Conservation (phyloP, 148 eudicot species). For the Heliamphora exappendiculata region DNA sequence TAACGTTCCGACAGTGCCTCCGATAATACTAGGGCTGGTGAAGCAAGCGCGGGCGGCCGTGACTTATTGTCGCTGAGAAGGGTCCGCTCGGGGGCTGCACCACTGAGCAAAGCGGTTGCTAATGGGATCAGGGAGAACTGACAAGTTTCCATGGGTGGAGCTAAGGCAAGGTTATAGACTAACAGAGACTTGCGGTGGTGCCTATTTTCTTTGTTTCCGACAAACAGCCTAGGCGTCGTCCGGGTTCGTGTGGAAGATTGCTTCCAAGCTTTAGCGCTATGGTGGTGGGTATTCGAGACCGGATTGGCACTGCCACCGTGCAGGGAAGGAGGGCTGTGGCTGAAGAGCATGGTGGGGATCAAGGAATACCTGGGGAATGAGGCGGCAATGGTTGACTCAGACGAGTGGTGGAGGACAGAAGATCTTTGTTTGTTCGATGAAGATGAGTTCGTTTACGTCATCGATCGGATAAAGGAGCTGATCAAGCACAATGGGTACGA, state of each 20-base stretch:
- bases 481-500: slow-evolving; percentile 58
- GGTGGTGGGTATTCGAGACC: slow-evolving; percentile 33
- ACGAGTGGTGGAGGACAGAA: slow-evolving; percentile 47
- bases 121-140: slow-evolving; percentile 32
- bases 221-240: slow-evolving; percentile 28
- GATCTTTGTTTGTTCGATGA: slow-evolving; percentile 47
- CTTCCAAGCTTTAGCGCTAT: slow-evolving; percentile 33
- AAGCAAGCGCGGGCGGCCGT: slow-evolving; percentile 16
- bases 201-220: slow-evolving; percentile 22
- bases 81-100: slow-evolving; percentile 46
- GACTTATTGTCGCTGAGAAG: slow-evolving; percentile 38
- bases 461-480: slow-evolving; percentile 47
- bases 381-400: slow-evolving; percentile 33
- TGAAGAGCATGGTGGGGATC: slow-evolving; percentile 37
- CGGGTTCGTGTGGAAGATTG: slow-evolving; percentile 31
- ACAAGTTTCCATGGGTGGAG: slow-evolving; percentile 44
- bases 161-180: slow-evolving; percentile 47
- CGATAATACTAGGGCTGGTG: slow-evolving; percentile 35
- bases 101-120: slow-evolving; percentile 37
- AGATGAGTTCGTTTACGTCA: slow-evolving; percentile 36
- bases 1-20: slow-evolving; percentile 48
- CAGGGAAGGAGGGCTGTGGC: slow-evolving; percentile 43
- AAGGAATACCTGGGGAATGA: slow-evolving; percentile 39
- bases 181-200: slow-evolving; percentile 44
- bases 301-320: slow-evolving; percentile 29